These are phyloP conservation scores for Ceratocystis lukuohia DNA, from an alignment of 2,329 filamentous ascomycete species.

Conservation along the genomic window DNA sequence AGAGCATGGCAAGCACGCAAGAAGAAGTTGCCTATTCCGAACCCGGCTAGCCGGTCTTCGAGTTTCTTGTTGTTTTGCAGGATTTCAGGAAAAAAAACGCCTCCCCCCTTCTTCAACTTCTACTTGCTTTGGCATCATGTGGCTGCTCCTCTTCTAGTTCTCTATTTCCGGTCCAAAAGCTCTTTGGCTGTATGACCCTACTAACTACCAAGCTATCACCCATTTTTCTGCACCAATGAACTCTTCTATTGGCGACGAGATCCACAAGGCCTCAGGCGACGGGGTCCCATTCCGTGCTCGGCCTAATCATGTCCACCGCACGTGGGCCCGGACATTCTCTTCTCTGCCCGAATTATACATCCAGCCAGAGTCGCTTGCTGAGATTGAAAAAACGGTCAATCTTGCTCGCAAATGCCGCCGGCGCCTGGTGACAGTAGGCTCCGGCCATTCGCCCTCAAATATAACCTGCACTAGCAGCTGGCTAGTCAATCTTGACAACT, in stretches of 20 bases:
- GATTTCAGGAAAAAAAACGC: background rate
- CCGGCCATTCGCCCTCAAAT: constrained; percentile 81
- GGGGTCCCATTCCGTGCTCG: constrained; percentile 61
- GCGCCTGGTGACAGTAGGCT: constrained; percentile 75
- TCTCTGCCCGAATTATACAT: constrained; percentile 84
- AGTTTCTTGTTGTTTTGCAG: background rate
- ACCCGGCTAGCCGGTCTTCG: background rate
- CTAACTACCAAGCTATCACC: background rate
- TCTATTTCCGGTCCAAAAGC: background rate
- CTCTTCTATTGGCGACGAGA: constrained; percentile 11
- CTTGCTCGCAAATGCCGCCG: constrained; percentile 70
- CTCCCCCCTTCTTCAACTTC: background rate
- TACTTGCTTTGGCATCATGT: background rate
- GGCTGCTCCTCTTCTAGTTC: too few relatives aligned
- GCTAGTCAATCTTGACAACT: constrained; percentile 86
- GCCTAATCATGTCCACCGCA: constrained; percentile 63
- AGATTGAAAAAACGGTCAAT: constrained; percentile 71
- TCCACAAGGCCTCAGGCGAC: constrained; percentile 18
- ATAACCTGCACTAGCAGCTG: constrained; percentile 87
- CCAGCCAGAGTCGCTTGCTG: constrained; percentile 61
- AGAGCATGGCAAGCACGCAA: background rate
- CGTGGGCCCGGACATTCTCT: constrained; percentile 89
- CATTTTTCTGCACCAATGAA: constrained; percentile 6
- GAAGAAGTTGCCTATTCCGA: background rate
- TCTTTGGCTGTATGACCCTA: background rate